phyloP scores from a whole-genome alignment of 805 yeast species.

The Wickerhamomyces ciferrii region DNA sequence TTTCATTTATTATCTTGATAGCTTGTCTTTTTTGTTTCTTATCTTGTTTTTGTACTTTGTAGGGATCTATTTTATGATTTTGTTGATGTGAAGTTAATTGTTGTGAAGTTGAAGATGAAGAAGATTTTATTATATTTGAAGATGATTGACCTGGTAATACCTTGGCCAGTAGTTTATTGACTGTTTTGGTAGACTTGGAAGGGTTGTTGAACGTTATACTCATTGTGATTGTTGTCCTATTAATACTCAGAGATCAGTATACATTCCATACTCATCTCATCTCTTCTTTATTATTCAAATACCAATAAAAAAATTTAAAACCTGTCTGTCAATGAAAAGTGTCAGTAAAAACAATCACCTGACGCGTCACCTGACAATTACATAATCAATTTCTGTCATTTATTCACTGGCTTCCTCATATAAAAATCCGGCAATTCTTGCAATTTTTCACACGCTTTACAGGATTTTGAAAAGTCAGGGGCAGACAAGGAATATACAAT shows the following conservation, averaged over 20 bases:
- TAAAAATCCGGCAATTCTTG: neutral
- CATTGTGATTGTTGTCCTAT: neutral
- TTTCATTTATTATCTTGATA: constrained; percentile 14
- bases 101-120: neutral
- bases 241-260: too few relatives aligned
- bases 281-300: neutral
- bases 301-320: neutral
- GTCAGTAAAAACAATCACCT: neutral
- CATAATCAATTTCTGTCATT: neutral
- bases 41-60: constrained; percentile 27
- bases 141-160: constrained; percentile 32
- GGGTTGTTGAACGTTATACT: constrained; percentile 8
- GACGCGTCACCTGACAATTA: neutral
- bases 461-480: too few relatives aligned
- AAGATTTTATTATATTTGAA: neutral
- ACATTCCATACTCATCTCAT: neutral
- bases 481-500: too few relatives aligned
- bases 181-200: constrained; percentile 25
- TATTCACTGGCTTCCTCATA: too few relatives aligned
- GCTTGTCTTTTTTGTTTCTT: constrained; percentile 28
- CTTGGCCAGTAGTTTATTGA: constrained; percentile 33
- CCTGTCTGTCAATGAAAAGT: neutral
- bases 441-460: neutral
- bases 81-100: constrained; percentile 23
- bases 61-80: constrained; percentile 28